phyloP scores from a whole-genome alignment of 2,329 filamentous ascomycete genomes.

The Penicillium griseofulvum region DNA sequence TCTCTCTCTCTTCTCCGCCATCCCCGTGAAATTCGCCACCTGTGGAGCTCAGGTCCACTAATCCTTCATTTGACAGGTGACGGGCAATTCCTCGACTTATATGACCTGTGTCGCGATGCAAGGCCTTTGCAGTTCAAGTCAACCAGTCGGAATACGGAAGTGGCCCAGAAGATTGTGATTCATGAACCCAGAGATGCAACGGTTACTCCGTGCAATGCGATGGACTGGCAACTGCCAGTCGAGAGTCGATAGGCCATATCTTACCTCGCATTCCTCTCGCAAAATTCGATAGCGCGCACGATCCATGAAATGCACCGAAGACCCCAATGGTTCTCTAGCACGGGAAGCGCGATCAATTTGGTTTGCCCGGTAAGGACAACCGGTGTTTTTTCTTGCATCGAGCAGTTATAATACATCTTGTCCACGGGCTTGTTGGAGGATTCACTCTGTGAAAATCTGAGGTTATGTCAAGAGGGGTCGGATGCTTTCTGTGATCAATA shows the following conservation, averaged over 20 bases:
- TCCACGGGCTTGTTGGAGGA: too few species aligned
- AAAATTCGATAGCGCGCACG: background rate
- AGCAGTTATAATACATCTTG: background rate
- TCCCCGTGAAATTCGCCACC: conserved; percentile 6
- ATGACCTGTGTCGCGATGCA: background rate
- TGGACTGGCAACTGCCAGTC: background rate
- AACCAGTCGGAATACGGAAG: background rate
- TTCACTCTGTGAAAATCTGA: background rate
- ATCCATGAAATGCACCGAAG: background rate
- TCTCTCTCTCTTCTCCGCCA: background rate
- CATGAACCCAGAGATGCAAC: background rate
- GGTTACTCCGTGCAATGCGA: background rate
- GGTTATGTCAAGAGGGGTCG: background rate
- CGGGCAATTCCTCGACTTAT: background rate
- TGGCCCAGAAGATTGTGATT: background rate
- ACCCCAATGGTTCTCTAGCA: background rate
- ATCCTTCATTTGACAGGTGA: background rate
- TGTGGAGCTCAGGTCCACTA: background rate
- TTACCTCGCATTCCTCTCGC: background rate
- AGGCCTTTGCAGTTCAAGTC: background rate
- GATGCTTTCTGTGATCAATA: background rate
- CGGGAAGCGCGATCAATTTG: background rate
- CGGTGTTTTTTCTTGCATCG: background rate
- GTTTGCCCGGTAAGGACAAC: background rate
- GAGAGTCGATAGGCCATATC: background rate